A percentile compares a stretch with the other conserved stretches of the same genome.
Conservation (phyloP, 345 rosid genomes). For the sweet orange (Citrus sinensis) region DNA sequence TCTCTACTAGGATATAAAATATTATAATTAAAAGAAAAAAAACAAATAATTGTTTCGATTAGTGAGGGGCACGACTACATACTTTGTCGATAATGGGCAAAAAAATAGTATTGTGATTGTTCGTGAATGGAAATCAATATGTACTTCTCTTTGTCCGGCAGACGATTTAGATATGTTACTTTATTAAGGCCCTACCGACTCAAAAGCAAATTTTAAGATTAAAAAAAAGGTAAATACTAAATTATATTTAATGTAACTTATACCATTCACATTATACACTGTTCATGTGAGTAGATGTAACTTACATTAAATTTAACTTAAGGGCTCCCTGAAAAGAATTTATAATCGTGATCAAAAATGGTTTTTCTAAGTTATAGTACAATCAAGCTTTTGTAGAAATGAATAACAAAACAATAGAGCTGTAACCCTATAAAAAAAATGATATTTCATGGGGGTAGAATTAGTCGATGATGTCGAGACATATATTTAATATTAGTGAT, state of each 20-base stretch:
- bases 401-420: no score
- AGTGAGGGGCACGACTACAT: not conserved
- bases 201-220: not conserved
- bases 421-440: no score
- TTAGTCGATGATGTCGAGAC: no score
- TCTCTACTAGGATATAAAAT: not conserved
- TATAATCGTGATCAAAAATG: accelerated
- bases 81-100: not conserved
- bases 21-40: not conserved
- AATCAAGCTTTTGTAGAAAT: no score
- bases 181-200: not conserved
- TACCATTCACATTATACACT: accelerated
- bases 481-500: no score
- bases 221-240: not conserved
- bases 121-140: not conserved
- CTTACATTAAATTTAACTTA: no score
- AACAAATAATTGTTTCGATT: not conserved
- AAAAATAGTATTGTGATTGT: not conserved
- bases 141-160: not conserved
- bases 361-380: no score
- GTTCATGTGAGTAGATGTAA: no score
- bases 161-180: not conserved
- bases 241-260: no score
- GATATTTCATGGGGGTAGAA: no score
- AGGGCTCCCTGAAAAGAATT: accelerated